These are phyloP conservation scores for Saccharomycopsis guyanensis DNA, from an alignment of 805 yeast genomes.

Conservation along the genomic window DNA sequence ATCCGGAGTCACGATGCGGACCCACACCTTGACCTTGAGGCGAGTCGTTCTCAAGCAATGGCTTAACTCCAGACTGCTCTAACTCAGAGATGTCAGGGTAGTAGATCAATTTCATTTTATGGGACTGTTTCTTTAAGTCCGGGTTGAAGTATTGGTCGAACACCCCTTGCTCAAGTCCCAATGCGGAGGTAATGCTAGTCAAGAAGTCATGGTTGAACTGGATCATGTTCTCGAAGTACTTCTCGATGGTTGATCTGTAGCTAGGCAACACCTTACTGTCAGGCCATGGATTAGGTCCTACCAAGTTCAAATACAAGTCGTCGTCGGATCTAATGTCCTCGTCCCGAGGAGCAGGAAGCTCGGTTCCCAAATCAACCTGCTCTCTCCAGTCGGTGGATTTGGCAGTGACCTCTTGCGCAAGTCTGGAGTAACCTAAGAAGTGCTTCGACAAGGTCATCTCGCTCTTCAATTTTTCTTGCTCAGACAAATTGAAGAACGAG, in stretches of 20 bases:
- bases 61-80: conserved; percentile 1
- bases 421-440: conserved; percentile 48
- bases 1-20: conserved; percentile 61
- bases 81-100: conserved; percentile 41
- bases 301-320: conserved; percentile 40
- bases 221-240: conserved; percentile 41
- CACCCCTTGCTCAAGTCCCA: conserved; percentile 39
- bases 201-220: conserved; percentile 36
- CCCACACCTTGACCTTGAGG: conserved; percentile 46
- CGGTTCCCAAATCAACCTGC: conserved; percentile 54
- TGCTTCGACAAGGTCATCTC: conserved; percentile 53
- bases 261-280: conserved; percentile 34
- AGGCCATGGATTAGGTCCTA: conserved; percentile 54
- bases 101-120: conserved; percentile 46
- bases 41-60: conserved; percentile 18
- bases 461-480: conserved; percentile 25
- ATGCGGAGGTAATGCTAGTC: conserved; percentile 45
- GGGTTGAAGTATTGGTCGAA: conserved; percentile 43
- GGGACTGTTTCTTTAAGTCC: conserved; percentile 36
- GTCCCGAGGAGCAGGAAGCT: conserved; percentile 34
- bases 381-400: conserved; percentile 49
- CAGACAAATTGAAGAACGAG: conserved; percentile 7
- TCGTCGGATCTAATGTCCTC: conserved; percentile 22
- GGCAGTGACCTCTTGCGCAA: conserved; percentile 54
- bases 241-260: conserved; percentile 35